A percentile compares a stretch with the other conserved stretches of the same genome.
These are phyloP conservation scores for Paracamarosporium sp. DNA, from an alignment of 2,329 filamentous ascomycete genomes.

Conservation along the genomic window DNA sequence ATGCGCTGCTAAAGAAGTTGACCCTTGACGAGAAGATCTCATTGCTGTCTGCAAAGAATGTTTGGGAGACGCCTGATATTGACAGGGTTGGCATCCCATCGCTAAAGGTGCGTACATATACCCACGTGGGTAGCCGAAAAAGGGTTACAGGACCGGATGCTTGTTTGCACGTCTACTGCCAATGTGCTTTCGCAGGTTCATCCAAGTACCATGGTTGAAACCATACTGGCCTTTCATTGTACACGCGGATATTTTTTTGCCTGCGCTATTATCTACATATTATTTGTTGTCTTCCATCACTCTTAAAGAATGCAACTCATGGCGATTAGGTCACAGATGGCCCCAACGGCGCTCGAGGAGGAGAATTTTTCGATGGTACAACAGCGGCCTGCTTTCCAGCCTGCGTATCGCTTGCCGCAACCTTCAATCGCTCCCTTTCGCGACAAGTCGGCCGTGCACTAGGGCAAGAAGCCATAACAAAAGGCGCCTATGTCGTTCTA, in stretches of 20 bases:
- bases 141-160: too few relatives aligned
- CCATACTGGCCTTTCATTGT: too few relatives aligned
- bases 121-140: background rate
- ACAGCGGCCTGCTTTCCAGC: conserved; percentile 77
- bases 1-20: conserved; percentile 6
- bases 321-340: too few relatives aligned
- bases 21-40: conserved; percentile 18
- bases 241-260: too few relatives aligned
- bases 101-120: conserved; percentile 15
- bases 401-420: conserved; percentile 66
- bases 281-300: too few relatives aligned
- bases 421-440: conserved; percentile 32
- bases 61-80: conserved; percentile 19
- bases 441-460: conserved; percentile 31
- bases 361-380: conserved; percentile 66
- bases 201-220: too few relatives aligned
- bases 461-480: conserved; percentile 31
- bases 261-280: too few relatives aligned
- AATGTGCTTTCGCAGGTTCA: too few relatives aligned
- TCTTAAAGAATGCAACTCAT: too few relatives aligned
- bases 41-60: conserved; percentile 16
- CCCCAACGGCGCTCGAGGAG: conserved; percentile 70
- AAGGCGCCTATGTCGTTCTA: conserved; percentile 19
- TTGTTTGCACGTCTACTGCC: too few relatives aligned
- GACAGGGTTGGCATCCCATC: conserved; percentile 13